Evolutionary conservation across 441 rosid species (phyloP).

Genomic region (Adansonia grandidieri): DNA sequence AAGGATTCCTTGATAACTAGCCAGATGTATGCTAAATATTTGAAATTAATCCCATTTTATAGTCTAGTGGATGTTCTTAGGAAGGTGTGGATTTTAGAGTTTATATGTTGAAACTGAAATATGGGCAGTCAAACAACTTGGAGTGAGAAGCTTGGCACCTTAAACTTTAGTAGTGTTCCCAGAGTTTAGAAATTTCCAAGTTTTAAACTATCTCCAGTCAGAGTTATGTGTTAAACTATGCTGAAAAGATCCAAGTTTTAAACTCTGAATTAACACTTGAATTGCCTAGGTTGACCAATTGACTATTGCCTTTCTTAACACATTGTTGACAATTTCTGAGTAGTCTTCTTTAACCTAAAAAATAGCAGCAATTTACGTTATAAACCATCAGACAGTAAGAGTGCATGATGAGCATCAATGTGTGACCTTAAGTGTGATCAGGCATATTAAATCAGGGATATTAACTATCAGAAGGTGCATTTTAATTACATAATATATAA

Average conservation of each 20-base stretch:
- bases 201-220: background rate
- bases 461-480: too few species aligned
- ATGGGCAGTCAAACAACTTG: background rate
- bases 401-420: background rate
- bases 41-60: background rate
- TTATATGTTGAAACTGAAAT: background rate
- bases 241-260: background rate
- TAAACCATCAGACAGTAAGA: background rate
- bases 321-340: background rate
- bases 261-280: background rate
- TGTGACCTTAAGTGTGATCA: background rate
- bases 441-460: background rate
- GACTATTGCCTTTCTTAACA: background rate
- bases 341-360: background rate
- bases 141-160: background rate
- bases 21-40: background rate
- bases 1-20: background rate
- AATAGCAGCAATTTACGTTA: background rate
- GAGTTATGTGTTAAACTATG: background rate
- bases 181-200: background rate
- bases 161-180: background rate
- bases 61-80: background rate
- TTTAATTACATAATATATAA: too few species aligned
- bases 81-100: background rate
- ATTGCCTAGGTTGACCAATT: background rate